Conservation (phyloP, 768 basidiomycete species). For the Boletus rubescentipes region DNA sequence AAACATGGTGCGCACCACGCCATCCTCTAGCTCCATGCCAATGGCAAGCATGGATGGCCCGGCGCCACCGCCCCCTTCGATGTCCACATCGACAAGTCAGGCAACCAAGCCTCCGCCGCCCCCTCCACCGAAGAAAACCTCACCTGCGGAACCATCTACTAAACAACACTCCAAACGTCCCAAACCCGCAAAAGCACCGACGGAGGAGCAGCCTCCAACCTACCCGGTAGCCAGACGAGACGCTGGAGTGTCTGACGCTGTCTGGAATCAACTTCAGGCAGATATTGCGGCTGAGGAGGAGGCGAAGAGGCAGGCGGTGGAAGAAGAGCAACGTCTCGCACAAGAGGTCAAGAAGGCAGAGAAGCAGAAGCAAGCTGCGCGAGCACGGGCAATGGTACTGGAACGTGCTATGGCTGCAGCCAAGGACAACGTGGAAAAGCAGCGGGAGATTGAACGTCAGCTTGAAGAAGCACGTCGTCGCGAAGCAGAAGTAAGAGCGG, state of each 20-base stretch:
- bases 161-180: background rate
- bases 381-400: constrained; percentile 12
- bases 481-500: constrained; percentile 24
- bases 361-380: constrained; percentile 12
- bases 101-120: constrained; percentile 23
- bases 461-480: constrained; percentile 31
- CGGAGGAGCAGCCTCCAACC: constrained; percentile 5
- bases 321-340: constrained; percentile 19
- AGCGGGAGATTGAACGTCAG: constrained; percentile 26
- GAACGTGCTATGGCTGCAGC: constrained; percentile 18
- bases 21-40: constrained; percentile 11
- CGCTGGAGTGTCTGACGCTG: constrained; percentile 49
- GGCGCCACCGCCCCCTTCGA: constrained; percentile 22
- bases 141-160: background rate
- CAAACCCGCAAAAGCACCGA: background rate
- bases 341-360: constrained; percentile 17
- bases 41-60: constrained; percentile 21
- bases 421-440: constrained; percentile 20
- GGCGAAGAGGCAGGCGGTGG: constrained; percentile 16
- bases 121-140: constrained; percentile 15
- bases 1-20: background rate
- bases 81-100: constrained; percentile 17
- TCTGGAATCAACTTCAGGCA: constrained; percentile 53
- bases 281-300: constrained; percentile 29
- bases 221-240: constrained; percentile 37